Percentiles rank a stretch among this genome's conserved stretches.
Conservation (phyloP, 148 eudicot genomes). For the Arctostaphylos glauca region DNA sequence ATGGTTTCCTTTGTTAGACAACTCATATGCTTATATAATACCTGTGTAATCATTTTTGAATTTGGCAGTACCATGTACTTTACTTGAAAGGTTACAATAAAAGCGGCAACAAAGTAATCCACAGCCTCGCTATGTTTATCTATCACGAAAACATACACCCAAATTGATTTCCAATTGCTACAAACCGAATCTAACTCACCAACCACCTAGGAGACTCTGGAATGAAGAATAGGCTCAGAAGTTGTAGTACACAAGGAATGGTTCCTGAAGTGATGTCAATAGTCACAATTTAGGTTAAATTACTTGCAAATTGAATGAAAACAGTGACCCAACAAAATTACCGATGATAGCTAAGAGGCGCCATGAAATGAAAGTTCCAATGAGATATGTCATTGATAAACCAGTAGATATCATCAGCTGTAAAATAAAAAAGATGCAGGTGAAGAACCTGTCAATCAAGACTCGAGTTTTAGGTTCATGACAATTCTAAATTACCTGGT, state of each 20-base stretch:
- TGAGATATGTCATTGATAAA: constrained; percentile 51
- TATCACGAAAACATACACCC: neutral
- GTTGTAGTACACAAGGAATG: constrained; percentile 53
- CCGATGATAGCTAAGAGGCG: constrained; percentile 56
- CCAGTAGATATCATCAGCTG: constrained; percentile 69
- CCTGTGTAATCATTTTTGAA: neutral
- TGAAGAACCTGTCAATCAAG: neutral
- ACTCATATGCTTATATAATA: neutral
- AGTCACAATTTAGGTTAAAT: neutral
- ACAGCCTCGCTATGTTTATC: too few relatives aligned
- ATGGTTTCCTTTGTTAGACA: neutral
- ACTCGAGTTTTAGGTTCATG: neutral
- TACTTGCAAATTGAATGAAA: neutral
- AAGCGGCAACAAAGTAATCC: neutral
- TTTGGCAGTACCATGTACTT: neutral
- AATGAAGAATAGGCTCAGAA: constrained; percentile 55
- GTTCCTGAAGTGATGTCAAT: constrained; percentile 39
- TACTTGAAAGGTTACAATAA: neutral
- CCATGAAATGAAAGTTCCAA: constrained; percentile 59
- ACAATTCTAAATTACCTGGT: constrained; percentile 49
- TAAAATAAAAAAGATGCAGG: constrained; percentile 20
- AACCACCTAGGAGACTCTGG: constrained; percentile 89
- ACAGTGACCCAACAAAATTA: constrained; percentile 17
- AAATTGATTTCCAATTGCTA: neutral
- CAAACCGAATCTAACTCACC: constrained; percentile 34